Evolutionary conservation across 495 filamentous ascomycete species (phyloP), one percentile per base, ranked within the genome.

Genomic region (Filosporella fistucella): DNA sequence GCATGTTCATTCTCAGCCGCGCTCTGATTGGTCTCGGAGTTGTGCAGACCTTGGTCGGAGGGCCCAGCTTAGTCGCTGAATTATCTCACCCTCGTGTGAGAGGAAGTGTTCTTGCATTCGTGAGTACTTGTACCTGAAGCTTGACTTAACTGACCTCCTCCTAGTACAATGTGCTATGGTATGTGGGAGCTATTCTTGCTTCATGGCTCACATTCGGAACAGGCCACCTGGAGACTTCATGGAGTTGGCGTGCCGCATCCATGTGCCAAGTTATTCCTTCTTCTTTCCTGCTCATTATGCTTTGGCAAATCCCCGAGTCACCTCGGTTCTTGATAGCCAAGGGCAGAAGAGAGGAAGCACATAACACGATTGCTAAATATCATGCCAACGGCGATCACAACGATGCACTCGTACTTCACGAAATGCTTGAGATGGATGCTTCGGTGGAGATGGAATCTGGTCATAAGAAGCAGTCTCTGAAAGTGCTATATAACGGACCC

Each of bases 1-100:
- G 50, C 69, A 12, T 34, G 72, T 87, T 89, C 57, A 79, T 86
- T 55, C 82, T 68, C 10, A 85, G 84, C 12, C 81, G 86, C 5
- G 87, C 88, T 62, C 54, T 88, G 6, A 71, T 89, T 10, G 85
- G 85, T 0, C 85, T 89, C 47, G 85, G 86, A 3, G 39, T 55
- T 3, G 37, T 34, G 1, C 52, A 63, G 38, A 56, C 59, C 11
- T 45, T 45, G 10, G 45, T 48, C 2, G 55, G 61, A 14, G 55
- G 56, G 2, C 63, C 63, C 0, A 55, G 46, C 7, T 43, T 62
- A 18, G 33, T 63, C 12, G 48, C 54, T 9, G 86, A 89, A 61
- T 80, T 88, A 55, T 75, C 81, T 7, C 85, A 88, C 51, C 84
- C 85, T 1, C 72, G 74, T 11, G 83, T 77, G 58, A 76, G 85